phyloP scores from a whole-genome alignment of 345 rosid species.

The Combretum micranthum region DNA sequence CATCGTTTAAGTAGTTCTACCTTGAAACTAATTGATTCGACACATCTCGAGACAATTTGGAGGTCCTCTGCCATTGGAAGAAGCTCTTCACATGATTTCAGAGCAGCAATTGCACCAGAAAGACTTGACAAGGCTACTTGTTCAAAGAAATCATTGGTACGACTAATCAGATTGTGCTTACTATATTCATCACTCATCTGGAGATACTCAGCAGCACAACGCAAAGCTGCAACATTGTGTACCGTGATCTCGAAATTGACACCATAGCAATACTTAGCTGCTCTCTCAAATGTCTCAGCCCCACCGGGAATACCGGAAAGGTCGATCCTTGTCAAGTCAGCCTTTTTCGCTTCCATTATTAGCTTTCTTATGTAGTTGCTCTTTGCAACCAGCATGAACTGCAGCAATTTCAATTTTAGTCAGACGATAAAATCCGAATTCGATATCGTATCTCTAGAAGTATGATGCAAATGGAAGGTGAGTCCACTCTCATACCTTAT shows the following conservation, averaged over 20 bases:
- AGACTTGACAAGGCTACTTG: slow-evolving; percentile 75
- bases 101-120: slow-evolving; percentile 64
- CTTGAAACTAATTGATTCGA: slow-evolving; percentile 51
- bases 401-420: background rate
- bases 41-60: slow-evolving; percentile 55
- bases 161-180: slow-evolving; percentile 61
- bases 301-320: slow-evolving; percentile 83
- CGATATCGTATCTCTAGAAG: background rate
- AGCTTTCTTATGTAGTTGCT: slow-evolving; percentile 76
- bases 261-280: slow-evolving; percentile 81
- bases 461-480: background rate
- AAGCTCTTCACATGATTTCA: slow-evolving; percentile 72
- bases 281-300: slow-evolving; percentile 77
- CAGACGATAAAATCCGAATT: background rate
- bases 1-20: slow-evolving; percentile 15
- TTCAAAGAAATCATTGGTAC: slow-evolving; percentile 79
- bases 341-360: slow-evolving; percentile 61
- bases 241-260: slow-evolving; percentile 88
- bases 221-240: slow-evolving; percentile 84
- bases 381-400: slow-evolving; percentile 91
- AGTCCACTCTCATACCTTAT: slow-evolving; percentile 39
- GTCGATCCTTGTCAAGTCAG: slow-evolving; percentile 48
- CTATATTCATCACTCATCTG: slow-evolving; percentile 77
- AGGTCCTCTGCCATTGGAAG: slow-evolving; percentile 76
- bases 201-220: slow-evolving; percentile 83